These are phyloP conservation scores for Eimeria necatrix DNA, from an alignment of 169 alveolate genomes.

Conservation along the genomic window DNA sequence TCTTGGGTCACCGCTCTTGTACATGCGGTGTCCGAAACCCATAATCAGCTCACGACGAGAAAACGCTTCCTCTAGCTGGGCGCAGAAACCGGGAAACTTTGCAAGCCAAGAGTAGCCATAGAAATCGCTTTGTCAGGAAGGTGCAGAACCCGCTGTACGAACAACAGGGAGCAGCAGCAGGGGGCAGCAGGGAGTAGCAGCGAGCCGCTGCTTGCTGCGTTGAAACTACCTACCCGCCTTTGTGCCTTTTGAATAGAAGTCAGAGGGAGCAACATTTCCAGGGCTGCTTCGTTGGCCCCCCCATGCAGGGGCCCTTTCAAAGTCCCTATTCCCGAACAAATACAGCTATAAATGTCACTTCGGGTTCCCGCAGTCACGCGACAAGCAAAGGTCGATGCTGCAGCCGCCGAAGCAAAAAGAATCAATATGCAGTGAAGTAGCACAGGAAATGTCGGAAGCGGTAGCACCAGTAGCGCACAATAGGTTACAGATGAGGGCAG, in stretches of 20 bases:
- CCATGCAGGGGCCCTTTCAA: slow-evolving; percentile 93
- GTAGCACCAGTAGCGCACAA: not conserved
- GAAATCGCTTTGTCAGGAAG: not conserved
- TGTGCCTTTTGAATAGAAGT: slow-evolving; percentile 45
- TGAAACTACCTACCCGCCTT: slow-evolving; percentile 7
- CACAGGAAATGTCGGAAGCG: not conserved
- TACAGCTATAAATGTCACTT: slow-evolving; percentile 88
- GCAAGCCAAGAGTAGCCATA: not conserved
- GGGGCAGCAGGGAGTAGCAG: not conserved
- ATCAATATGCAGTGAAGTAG: not conserved
- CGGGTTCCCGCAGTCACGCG: slow-evolving; percentile 90
- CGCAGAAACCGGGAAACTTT: slow-evolving; percentile 78
- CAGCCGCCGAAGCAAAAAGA: not conserved
- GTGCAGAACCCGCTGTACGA: not conserved
- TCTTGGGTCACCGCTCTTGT: slow-evolving; percentile 93
- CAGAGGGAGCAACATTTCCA: slow-evolving; percentile 79
- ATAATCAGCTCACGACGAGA: slow-evolving; percentile 85
- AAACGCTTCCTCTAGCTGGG: slow-evolving; percentile 83
- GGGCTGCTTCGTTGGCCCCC: slow-evolving; percentile 94
- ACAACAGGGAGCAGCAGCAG: not conserved
- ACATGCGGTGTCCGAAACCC: slow-evolving; percentile 93
- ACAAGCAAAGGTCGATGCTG: slow-evolving; percentile 92
- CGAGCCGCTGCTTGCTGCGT: not conserved
- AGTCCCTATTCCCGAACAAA: slow-evolving; percentile 89
- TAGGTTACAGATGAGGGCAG: too few species aligned